Conservation (phyloP, 2,329 filamentous ascomycete genomes). For the Claviceps pusilla region DNA sequence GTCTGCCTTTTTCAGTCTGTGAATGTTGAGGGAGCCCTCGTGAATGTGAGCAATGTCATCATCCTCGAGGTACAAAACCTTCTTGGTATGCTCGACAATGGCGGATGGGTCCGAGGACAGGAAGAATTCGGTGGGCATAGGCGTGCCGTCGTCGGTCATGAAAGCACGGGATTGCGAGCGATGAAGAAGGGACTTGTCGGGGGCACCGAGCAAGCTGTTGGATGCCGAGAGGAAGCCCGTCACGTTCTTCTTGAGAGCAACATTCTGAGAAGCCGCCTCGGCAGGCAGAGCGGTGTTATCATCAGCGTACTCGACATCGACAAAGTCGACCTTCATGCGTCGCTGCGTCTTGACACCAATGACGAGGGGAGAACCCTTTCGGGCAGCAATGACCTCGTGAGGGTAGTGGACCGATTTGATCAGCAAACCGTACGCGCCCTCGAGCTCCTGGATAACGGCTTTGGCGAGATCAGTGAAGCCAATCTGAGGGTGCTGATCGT, state of each 20-base stretch:
- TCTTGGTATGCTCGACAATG: slow-evolving; percentile 99
- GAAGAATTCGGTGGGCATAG: slow-evolving; percentile 98
- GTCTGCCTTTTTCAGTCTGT: slow-evolving; percentile 92
- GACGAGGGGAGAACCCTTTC: slow-evolving; percentile 94
- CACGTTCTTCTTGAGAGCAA: slow-evolving; percentile 80
- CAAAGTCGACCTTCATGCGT: slow-evolving; percentile 99
- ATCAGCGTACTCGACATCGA: slow-evolving; percentile 93
- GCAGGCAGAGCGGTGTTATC: slow-evolving; percentile 72
- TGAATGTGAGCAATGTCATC: slow-evolving; percentile 99
- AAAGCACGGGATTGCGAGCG: slow-evolving; percentile 97
- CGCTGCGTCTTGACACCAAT: slow-evolving; percentile 92
- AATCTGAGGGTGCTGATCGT: slow-evolving; percentile 84
- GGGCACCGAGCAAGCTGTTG: slow-evolving; percentile 55
- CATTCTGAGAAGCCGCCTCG: slow-evolving; percentile 90
- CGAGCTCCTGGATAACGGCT: slow-evolving; percentile 94
- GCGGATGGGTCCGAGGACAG: slow-evolving; percentile 95
- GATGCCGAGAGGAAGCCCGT: slow-evolving; percentile 52
- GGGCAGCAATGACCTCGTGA: slow-evolving; percentile 91
- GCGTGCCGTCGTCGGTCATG: slow-evolving; percentile 94
- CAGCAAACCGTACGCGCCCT: slow-evolving; percentile 92
- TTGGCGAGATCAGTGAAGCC: slow-evolving; percentile 95
- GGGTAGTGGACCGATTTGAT: slow-evolving; percentile 98
- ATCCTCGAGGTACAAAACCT: slow-evolving; percentile 98
- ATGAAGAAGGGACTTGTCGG: slow-evolving; percentile 96
- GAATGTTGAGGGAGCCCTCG: slow-evolving; percentile 96